Evolutionary conservation across 2,329 filamentous ascomycete genomes (phyloP).

Genomic region (Cadophora gregata): DNA sequence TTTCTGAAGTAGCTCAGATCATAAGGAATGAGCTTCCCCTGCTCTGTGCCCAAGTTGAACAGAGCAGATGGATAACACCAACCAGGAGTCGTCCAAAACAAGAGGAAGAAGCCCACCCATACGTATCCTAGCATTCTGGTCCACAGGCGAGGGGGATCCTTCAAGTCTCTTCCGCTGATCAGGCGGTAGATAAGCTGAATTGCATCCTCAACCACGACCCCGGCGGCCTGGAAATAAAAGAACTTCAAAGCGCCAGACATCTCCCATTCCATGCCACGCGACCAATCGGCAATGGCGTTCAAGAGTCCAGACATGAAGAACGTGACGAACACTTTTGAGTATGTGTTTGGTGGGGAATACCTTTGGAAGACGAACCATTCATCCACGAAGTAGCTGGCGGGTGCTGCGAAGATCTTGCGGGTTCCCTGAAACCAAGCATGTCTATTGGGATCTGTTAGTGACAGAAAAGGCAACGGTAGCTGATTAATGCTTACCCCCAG

Average conservation of each 20-base stretch:
- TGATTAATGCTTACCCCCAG: conserved; percentile 21
- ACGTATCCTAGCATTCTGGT: conserved; percentile 24
- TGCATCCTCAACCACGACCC: conserved; percentile 43
- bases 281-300: conserved; percentile 35
- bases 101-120: conserved; percentile 36
- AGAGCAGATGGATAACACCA: conserved; percentile 19
- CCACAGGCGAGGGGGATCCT: conserved; percentile 8
- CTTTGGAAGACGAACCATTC: conserved; percentile 11
- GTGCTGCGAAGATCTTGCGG: conserved; percentile 15
- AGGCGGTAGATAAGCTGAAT: conserved; percentile 37
- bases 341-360: conserved; percentile 36
- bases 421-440: conserved; percentile 21
- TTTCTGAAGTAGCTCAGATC: conserved; percentile 13
- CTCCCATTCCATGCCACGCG: conserved; percentile 29
- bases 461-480: not conserved
- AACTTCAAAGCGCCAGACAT: conserved; percentile 36
- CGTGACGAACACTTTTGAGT: conserved; percentile 41
- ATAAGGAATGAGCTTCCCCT: conserved; percentile 18
- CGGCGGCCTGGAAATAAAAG: conserved; percentile 38
- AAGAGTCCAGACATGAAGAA: conserved; percentile 42
- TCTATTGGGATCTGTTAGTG: conserved; percentile 1
- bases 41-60: not conserved
- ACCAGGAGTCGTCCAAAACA: conserved; percentile 25
- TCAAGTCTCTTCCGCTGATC: conserved; percentile 9
- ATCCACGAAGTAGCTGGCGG: conserved; percentile 11